Percentiles rank a stretch among this genome's conserved stretches.
phyloP scores from a whole-genome alignment of 306 rosid species.

The Herpetospermum pedunculosum region DNA sequence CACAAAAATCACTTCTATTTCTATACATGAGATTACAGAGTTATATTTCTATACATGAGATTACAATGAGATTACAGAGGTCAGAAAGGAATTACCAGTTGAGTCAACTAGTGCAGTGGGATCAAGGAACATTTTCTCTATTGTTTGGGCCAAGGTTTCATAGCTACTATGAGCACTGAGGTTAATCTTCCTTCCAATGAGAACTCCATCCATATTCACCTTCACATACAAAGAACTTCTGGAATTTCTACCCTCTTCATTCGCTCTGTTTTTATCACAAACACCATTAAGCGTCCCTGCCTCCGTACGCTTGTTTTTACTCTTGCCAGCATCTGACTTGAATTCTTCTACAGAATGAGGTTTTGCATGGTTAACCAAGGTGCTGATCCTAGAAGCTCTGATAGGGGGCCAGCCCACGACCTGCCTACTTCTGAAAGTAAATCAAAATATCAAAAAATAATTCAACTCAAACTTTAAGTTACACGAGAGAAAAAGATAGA shows the following conservation, averaged over 20 bases:
- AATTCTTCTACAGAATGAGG: conserved; percentile 39
- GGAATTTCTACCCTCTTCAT: conserved; percentile 28
- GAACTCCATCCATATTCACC: conserved; percentile 87
- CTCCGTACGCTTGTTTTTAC: conserved; percentile 19
- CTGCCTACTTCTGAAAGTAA: conserved; percentile 47
- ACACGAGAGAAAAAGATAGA: background rate
- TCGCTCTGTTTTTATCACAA: conserved; percentile 24
- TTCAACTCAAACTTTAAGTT: background rate
- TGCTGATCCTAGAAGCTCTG: conserved; percentile 63
- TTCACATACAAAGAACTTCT: conserved; percentile 58
- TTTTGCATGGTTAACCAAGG: conserved; percentile 51
- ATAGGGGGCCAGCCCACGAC: conserved; percentile 99
- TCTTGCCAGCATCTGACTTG: conserved; percentile 32
- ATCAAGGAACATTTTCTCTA: conserved; percentile 80
- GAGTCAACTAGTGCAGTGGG: conserved; percentile 31
- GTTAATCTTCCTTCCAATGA: conserved; percentile 87
- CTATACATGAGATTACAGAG: background rate
- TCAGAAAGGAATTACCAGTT: conserved; percentile 30
- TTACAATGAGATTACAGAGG: background rate
- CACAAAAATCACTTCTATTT: background rate
- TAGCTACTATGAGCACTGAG: conserved; percentile 66
- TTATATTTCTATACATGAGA: too few relatives aligned
- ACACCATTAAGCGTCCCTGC: conserved; percentile 26
- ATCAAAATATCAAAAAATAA: conserved; percentile 19
- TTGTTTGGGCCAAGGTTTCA: conserved; percentile 46